These are phyloP conservation scores for Tolypocladium ovalisporum DNA, from an alignment of 2,329 filamentous ascomycete genomes.

Conservation along the genomic window DNA sequence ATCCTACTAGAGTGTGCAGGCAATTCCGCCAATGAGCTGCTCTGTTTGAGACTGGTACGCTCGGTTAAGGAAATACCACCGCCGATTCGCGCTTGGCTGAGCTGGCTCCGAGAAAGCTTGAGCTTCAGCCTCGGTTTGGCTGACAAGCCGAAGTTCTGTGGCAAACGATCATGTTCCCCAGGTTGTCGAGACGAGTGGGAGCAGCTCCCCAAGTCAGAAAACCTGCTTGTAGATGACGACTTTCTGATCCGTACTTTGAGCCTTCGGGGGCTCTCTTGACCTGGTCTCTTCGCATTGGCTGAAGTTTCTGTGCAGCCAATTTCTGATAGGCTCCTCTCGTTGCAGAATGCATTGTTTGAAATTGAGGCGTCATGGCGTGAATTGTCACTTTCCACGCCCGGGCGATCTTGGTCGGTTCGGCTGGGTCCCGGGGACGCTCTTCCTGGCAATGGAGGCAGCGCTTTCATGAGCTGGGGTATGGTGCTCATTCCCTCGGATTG, in stretches of 20 bases:
- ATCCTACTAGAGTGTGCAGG: conserved; percentile 8
- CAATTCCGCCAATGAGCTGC: conserved; percentile 20
- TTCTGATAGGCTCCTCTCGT: not conserved
- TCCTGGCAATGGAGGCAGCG: conserved; percentile 33
- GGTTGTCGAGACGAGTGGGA: not conserved
- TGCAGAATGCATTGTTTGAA: not conserved
- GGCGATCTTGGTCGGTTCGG: not conserved
- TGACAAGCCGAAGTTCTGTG: conserved; percentile 5
- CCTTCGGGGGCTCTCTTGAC: conserved; percentile 9
- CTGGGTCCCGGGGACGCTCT: conserved; percentile 7
- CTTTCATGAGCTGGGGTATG: conserved; percentile 41
- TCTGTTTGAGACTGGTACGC: conserved; percentile 17
- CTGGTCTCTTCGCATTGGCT: not conserved
- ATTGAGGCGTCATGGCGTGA: not conserved
- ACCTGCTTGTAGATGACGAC: conserved; percentile 6
- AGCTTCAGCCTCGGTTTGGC: conserved; percentile 20
- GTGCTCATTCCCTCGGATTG: conserved; percentile 36
- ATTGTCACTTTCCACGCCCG: not conserved
- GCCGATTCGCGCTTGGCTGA: conserved; percentile 8
- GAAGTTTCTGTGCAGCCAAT: not conserved
- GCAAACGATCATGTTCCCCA: not conserved
- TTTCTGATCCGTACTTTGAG: conserved; percentile 18
- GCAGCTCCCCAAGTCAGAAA: not conserved
- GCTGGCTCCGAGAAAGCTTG: conserved; percentile 19
- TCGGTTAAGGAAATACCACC: conserved; percentile 7